Conservation (phyloP, 306 rosid genomes). For the Parietaria judaica region DNA sequence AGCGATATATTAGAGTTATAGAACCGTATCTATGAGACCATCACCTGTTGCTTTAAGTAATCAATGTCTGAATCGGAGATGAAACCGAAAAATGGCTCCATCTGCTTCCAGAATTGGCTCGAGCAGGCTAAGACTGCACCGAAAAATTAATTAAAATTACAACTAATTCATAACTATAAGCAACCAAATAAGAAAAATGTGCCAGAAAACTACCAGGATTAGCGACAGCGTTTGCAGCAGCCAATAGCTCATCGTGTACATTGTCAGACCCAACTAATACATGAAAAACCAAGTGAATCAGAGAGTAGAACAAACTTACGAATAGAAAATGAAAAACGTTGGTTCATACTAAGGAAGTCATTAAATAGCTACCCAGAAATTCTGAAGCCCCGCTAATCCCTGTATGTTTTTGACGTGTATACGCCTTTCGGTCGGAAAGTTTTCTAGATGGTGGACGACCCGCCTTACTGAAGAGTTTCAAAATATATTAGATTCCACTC, state of each 20-base stretch:
- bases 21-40: slow-evolving; percentile 9
- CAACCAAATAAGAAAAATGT: slow-evolving; percentile 18
- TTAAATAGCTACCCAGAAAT: slow-evolving; percentile 54
- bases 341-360: slow-evolving; percentile 3
- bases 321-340: neutral
- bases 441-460: slow-evolving; percentile 99
- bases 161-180: slow-evolving; percentile 15
- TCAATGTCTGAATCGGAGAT: slow-evolving; percentile 56
- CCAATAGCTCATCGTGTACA: slow-evolving; percentile 82
- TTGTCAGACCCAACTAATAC: slow-evolving; percentile 81
- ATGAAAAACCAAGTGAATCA: slow-evolving; percentile 30
- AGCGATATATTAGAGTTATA: slow-evolving; percentile 2
- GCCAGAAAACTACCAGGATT: slow-evolving; percentile 53
- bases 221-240: slow-evolving; percentile 74
- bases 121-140: slow-evolving; percentile 54
- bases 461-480: slow-evolving; percentile 63
- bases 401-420: slow-evolving; percentile 83
- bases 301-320: slow-evolving; percentile 10
- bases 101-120: slow-evolving; percentile 76
- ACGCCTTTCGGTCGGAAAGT: slow-evolving; percentile 87
- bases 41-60: slow-evolving; percentile 79
- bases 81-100: slow-evolving; percentile 73
- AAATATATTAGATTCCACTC: slow-evolving; percentile 27
- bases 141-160: slow-evolving; percentile 24
- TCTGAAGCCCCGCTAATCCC: slow-evolving; percentile 59